phyloP scores from a whole-genome alignment of 2,329 filamentous ascomycete species.

The Calonectria pseudoturangicola region DNA sequence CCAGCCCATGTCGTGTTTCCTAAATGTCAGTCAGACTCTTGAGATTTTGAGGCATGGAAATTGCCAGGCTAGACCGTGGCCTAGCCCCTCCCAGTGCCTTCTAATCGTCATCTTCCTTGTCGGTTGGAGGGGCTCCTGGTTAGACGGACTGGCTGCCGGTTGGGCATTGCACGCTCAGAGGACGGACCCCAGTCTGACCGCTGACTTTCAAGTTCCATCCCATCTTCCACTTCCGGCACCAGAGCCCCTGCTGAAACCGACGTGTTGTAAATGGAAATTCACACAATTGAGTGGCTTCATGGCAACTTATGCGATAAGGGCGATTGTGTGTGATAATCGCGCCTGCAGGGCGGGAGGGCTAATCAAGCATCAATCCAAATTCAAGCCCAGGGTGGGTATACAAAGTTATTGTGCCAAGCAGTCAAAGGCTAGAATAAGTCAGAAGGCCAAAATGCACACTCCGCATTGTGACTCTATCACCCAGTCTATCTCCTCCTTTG shows the following conservation, averaged over 20 bases:
- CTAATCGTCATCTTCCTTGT: conserved; percentile 23
- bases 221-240: conserved; percentile 32
- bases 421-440: not conserved
- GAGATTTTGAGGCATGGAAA: conserved; percentile 31
- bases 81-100: conserved; percentile 13
- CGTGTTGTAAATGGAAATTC: conserved; percentile 32
- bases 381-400: not conserved
- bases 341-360: conserved; percentile 3
- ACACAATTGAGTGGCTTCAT: conserved; percentile 27
- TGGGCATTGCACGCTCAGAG: conserved; percentile 20
- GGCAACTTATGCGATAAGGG: conserved; percentile 12
- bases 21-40: conserved; percentile 33
- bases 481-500: conserved; percentile 9
- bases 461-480: conserved; percentile 13
- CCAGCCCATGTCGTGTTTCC: conserved; percentile 38
- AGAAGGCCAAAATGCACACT: not conserved
- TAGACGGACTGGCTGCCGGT: conserved; percentile 35
- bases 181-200: conserved; percentile 24
- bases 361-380: conserved; percentile 12
- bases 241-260: conserved; percentile 33
- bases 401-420: not conserved
- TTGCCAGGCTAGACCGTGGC: conserved; percentile 27
- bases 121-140: conserved; percentile 22
- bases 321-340: conserved; percentile 23
- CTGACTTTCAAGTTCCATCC: conserved; percentile 22